Evolutionary conservation across 805 yeast species (phyloP).

Genomic region (Yarrowia hollandica): DNA sequence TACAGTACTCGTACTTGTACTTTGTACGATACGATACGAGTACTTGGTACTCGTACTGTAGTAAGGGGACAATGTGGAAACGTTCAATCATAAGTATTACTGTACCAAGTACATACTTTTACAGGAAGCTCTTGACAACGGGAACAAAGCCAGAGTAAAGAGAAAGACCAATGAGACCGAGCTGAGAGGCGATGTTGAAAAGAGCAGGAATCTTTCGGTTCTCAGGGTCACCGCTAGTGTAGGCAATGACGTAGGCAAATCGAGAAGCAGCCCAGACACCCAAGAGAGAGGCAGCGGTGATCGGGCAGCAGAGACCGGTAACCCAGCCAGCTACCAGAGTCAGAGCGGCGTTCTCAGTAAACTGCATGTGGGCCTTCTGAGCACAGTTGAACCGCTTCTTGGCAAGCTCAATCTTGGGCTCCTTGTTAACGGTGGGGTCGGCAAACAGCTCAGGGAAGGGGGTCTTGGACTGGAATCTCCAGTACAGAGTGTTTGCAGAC

Average conservation of each 20-base stretch:
- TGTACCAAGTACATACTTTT: not conserved
- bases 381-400: conserved; percentile 30
- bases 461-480: conserved; percentile 8
- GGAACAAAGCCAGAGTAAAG: not conserved
- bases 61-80: no score
- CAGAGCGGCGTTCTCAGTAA: conserved; percentile 26
- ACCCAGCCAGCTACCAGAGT: conserved; percentile 16
- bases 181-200: not conserved
- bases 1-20: no score
- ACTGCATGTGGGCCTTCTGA: conserved; percentile 30
- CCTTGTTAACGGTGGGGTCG: conserved; percentile 9
- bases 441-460: conserved; percentile 26
- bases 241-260: conserved; percentile 2
- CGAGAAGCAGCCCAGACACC: conserved; percentile 22
- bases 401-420: conserved; percentile 19
- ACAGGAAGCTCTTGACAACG: not conserved
- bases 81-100: no score
- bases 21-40: no score
- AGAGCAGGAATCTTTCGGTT: not conserved
- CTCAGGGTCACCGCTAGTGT: conserved; percentile 29
- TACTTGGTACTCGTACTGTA: no score
- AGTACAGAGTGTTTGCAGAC: conserved; percentile 1
- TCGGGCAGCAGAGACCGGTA: conserved; percentile 22
- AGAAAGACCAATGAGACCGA: not conserved
- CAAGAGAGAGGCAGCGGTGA: not conserved